Conservation (phyloP, 176 grass and related monocot species). For the Oryza meridionalis region DNA sequence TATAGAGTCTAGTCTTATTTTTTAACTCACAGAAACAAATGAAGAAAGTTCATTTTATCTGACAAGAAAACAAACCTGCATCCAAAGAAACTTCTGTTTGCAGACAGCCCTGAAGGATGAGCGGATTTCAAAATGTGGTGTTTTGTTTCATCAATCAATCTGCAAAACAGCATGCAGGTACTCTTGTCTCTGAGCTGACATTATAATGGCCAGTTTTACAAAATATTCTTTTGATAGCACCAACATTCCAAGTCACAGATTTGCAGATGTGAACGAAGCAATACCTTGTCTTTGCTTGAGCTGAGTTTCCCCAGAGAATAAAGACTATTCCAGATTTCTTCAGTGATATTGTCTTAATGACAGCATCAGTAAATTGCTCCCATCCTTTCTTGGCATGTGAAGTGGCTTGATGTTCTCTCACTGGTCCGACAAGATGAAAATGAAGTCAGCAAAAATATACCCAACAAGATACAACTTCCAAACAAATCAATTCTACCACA, state of each 20-base stretch:
- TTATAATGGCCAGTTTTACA: not conserved
- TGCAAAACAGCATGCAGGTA: conserved; percentile 51
- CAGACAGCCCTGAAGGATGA: conserved; percentile 94
- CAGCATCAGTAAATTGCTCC: conserved; percentile 93
- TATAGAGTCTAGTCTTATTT: not conserved
- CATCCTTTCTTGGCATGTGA: conserved; percentile 98
- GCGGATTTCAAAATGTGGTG: conserved; percentile 87
- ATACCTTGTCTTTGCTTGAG: conserved; percentile 83
- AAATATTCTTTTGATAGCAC: not conserved
- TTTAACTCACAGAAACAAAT: not conserved
- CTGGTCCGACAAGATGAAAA: conserved; percentile 43
- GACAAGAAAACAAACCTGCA: conserved; percentile 68
- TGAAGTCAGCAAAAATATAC: conserved; percentile 30
- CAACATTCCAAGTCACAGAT: not conserved
- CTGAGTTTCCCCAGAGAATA: conserved; percentile 98
- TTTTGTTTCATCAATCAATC: conserved; percentile 84
- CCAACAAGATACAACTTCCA: conserved; percentile 8
- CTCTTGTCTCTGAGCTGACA: not conserved
- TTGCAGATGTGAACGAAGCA: conserved; percentile 29
- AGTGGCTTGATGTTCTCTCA: conserved; percentile 85
- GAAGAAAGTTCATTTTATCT: no score
- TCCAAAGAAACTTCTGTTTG: conserved; percentile 81
- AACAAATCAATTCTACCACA: conserved; percentile 1
- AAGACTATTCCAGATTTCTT: conserved; percentile 88
- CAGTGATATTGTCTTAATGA: conserved; percentile 86